Base-by-base conservation (phyloP, 2,329 filamentous ascomycete genomes). In the Ophiostoma australiae region DNA sequence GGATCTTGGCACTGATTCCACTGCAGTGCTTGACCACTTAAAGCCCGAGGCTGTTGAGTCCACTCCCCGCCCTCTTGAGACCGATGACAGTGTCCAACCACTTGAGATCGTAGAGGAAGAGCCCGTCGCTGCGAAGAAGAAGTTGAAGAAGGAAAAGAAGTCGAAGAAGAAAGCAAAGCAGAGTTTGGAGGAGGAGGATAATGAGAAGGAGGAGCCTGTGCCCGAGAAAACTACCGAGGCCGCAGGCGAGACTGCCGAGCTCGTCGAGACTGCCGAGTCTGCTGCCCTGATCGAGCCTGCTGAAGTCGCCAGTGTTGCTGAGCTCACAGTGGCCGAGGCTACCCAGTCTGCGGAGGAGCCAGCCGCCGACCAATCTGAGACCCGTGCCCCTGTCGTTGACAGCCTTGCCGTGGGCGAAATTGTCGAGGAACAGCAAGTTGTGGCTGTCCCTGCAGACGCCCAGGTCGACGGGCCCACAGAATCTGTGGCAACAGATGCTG, bases 101-200 rank as follows among this genome's bases (percentile, higher is more conserved):
- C 66, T 67, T 48, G 66, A 67, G 66, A n/a, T 58, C 17, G 37
- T 44, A 41, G 70, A 61, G 23, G 66, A 67, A 27, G 37, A 27
- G 66, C 35, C 68, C n/a, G 66, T 69, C 5, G 20, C 70, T 17
- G 10, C 65, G 55, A 70, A 69, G 23, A 31, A 66, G 41, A 71
- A 73, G n/a, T 70, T 71, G 52, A 52, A 61, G 33, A 70, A 68
- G 70, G 23, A 31, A 10, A 48, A 67, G 39, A 41, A 44, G 65
- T 58, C 70, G 7, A 70, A 72, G 63, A 61, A 69, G 61, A 48
- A 39, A 15, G 65, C 65, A 13, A 66, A 68, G 33, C 71, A 63
- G 48, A 35, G 35, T 5, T 33, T 68, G 27, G 31, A 67, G 27
- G 35, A 68, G 31, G 7, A 44, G 11, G 17, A 27, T 37, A 10